Evolutionary conservation across 768 basidiomycete genomes (phyloP), one percentile per base, ranked within the genome.

Genomic region (Pisolithus marmoratus): DNA sequence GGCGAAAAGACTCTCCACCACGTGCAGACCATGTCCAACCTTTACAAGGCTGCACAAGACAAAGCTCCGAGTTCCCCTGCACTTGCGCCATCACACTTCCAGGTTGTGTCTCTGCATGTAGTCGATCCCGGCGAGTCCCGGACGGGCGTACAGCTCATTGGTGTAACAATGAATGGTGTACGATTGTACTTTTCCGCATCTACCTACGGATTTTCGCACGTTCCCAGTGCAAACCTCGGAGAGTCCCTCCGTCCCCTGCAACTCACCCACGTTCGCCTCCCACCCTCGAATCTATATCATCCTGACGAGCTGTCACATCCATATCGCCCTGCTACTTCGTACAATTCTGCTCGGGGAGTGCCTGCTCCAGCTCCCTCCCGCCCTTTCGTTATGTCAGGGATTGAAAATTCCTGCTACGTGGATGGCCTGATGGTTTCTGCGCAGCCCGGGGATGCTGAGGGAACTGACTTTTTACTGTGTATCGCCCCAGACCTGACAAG

Each of bases 161-260:
- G 87, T 2, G 70, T 94, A 44, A 92, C 93, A 22, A 73, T 77
- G 26, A 93, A 85, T 48, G 94, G 90, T 12, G 81, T 87, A 3
- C 83, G 94, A 46, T 74, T 95, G 1, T 97, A 90, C 73, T 92
- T 96, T 63, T 79, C 79, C 2, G 78, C 85, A 3, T 71, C 78
- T 4, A 60, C 70, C 0, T 68, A 71, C 47, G 70, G 72, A 22
- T 84, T 82, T 64, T 71, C 77, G 41, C 80, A 77, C 54, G 70
- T 72, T 24, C 63, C 72, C 11, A 63, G 61, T 19, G 65, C 70
- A 17, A 63, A 46, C 40, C 38, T 58, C 31, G 31, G 61, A 3
- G 63, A 62, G 62, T 57, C 55, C 50, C 62, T 53, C 50, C 73
- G 59, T 46, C 68, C 77, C 36, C 73, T 92, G 36, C 81, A 86